Conservation (phyloP, 2,329 filamentous ascomycete species). For the Venturia carpophila region DNA sequence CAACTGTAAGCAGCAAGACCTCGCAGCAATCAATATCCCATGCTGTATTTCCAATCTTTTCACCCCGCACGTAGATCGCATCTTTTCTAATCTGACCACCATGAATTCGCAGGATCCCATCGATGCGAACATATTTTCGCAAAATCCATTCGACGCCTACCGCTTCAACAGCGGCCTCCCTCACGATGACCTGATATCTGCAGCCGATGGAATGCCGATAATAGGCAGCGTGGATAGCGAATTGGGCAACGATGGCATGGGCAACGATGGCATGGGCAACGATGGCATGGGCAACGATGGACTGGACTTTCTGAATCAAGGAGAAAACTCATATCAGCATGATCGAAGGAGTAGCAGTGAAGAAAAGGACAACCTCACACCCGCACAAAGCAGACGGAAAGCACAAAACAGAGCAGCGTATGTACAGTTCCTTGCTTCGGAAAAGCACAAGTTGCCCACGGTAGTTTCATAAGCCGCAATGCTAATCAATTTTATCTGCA, state of each 20-base stretch:
- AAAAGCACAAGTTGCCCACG: background rate
- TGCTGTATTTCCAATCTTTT: background rate
- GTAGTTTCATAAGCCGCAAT: slow-evolving; percentile 4
- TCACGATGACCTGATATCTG: slow-evolving; percentile 14
- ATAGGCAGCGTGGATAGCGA: slow-evolving; percentile 38
- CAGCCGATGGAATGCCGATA: slow-evolving; percentile 18
- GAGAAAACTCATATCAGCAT: slow-evolving; percentile 23
- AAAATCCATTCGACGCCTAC: slow-evolving; percentile 20
- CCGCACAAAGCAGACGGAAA: slow-evolving; percentile 51
- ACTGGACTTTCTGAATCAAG: slow-evolving; percentile 21
- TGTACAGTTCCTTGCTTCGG: slow-evolving; percentile 27
- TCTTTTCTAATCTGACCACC: background rate
- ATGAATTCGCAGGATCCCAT: slow-evolving; percentile 24
- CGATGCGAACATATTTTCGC: slow-evolving; percentile 22
- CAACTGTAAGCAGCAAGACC: slow-evolving; percentile 14
- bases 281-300: slow-evolving; percentile 20
- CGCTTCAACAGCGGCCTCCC: slow-evolving; percentile 20
- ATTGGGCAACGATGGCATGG: slow-evolving; percentile 27
- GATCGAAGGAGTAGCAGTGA: slow-evolving; percentile 37
- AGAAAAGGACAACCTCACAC: slow-evolving; percentile 40
- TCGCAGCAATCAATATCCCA: slow-evolving; percentile 6
- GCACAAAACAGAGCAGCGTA: slow-evolving; percentile 68
- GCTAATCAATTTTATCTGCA: slow-evolving; percentile 6
- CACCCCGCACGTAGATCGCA: slow-evolving; percentile 1
- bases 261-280: slow-evolving; percentile 25